phyloP scores from a whole-genome alignment of 1,284 basidiomycete genomes.

The Ganoderma lucidum region DNA sequence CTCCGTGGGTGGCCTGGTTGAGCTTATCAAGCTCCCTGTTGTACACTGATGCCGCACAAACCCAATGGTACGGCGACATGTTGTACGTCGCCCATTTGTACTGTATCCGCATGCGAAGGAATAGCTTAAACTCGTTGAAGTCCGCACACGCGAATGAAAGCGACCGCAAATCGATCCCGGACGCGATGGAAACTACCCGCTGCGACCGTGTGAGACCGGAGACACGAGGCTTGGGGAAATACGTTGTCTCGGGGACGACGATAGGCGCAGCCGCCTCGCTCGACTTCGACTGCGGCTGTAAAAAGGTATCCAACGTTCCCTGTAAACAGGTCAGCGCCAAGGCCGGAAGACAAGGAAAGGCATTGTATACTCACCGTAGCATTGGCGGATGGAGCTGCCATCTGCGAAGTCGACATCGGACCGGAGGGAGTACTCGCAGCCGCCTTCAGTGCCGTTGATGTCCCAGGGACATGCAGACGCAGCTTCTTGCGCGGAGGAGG shows the following conservation, averaged over 20 bases:
- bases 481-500: background rate
- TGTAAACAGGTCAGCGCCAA: background rate
- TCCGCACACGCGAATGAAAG: background rate
- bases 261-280: background rate
- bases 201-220: conserved; percentile 19
- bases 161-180: conserved; percentile 13
- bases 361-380: background rate
- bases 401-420: background rate
- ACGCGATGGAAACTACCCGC: conserved; percentile 16
- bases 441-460: background rate
- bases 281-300: background rate
- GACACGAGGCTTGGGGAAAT: conserved; percentile 9
- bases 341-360: background rate
- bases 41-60: conserved; percentile 16
- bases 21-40: conserved; percentile 11
- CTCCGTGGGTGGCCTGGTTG: background rate
- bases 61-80: conserved; percentile 27
- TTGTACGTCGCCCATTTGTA: conserved; percentile 24
- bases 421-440: background rate
- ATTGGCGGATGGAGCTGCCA: background rate
- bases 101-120: conserved; percentile 24
- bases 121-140: conserved; percentile 23
- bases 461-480: background rate
- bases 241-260: background rate
- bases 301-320: background rate